phyloP scores from a whole-genome alignment of 257 asterid species.

The Mentha longifolia region DNA sequence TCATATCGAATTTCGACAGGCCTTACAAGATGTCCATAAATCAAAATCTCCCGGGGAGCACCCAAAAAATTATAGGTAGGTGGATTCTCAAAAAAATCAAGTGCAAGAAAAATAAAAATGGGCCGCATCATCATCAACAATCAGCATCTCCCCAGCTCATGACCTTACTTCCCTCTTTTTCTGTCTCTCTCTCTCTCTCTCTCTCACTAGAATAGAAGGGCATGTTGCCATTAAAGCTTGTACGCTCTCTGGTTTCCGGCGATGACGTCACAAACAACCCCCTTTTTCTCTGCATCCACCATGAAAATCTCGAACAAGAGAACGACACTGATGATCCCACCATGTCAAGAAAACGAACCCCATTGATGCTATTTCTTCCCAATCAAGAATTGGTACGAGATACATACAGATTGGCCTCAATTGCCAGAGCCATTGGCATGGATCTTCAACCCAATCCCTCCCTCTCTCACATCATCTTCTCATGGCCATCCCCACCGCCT shows the following conservation, averaged over 20 bases:
- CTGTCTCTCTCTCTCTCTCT: neutral
- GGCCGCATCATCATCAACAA: neutral
- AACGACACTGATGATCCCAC: slow-evolving; percentile 15
- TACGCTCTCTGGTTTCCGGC: slow-evolving; percentile 49
- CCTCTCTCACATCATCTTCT: slow-evolving; percentile 67
- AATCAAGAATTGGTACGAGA: slow-evolving; percentile 58
- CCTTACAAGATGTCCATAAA: too few species aligned
- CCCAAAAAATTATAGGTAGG: too few species aligned
- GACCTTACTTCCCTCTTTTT: slow-evolving; percentile 14
- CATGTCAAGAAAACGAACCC: slow-evolving; percentile 38
- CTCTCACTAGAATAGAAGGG: too few species aligned
- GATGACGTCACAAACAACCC: slow-evolving; percentile 47
- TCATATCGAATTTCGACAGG: too few species aligned
- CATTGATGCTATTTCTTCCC: slow-evolving; percentile 59
- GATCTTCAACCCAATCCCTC: slow-evolving; percentile 66
- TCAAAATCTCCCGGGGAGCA: too few species aligned
- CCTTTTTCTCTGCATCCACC: slow-evolving; percentile 43
- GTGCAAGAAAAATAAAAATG: neutral
- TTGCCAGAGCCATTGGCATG: slow-evolving; percentile 64
- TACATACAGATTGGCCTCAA: slow-evolving; percentile 56
- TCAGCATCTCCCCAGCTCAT: slow-evolving; percentile 14
- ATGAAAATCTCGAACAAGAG: slow-evolving; percentile 25
- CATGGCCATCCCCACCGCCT: slow-evolving; percentile 53
- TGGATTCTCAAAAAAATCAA: neutral
- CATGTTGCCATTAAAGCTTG: slow-evolving; percentile 57